Evolutionary conservation across 306 rosid genomes (phyloP).

Genomic region (Acacia melanoxylon): DNA sequence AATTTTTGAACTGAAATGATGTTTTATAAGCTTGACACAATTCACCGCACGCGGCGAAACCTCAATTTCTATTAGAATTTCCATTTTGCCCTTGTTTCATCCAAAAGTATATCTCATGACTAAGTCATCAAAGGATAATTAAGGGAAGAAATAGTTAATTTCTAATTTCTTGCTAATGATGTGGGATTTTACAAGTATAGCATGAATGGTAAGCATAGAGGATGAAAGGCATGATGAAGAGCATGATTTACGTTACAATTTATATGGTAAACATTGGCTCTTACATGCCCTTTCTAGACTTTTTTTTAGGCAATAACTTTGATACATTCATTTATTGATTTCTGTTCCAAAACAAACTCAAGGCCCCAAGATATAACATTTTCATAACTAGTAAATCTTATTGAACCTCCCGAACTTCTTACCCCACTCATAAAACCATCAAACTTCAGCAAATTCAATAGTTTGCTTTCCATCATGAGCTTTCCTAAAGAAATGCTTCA

Average conservation of each 20-base stretch:
- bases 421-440: not conserved
- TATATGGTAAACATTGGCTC: not conserved
- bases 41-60: no score
- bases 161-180: not conserved
- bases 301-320: not conserved
- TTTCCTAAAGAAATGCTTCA: conserved; percentile 56
- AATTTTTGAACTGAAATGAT: no score
- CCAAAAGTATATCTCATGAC: not conserved
- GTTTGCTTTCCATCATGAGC: conserved; percentile 67
- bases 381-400: not conserved
- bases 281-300: not conserved
- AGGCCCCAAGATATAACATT: not conserved
- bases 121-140: not conserved
- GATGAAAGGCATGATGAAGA: not conserved
- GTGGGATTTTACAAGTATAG: not conserved
- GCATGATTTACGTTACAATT: not conserved
- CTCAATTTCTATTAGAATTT: no score
- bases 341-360: not conserved
- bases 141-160: not conserved
- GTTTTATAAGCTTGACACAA: no score
- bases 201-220: not conserved
- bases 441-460: conserved; percentile 47
- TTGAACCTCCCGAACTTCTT: not conserved
- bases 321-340: not conserved
- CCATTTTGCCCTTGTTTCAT: no score